Evolutionary conservation across 208 protist genomes (phyloP).

Genomic region (Leishmania mexicana): DNA sequence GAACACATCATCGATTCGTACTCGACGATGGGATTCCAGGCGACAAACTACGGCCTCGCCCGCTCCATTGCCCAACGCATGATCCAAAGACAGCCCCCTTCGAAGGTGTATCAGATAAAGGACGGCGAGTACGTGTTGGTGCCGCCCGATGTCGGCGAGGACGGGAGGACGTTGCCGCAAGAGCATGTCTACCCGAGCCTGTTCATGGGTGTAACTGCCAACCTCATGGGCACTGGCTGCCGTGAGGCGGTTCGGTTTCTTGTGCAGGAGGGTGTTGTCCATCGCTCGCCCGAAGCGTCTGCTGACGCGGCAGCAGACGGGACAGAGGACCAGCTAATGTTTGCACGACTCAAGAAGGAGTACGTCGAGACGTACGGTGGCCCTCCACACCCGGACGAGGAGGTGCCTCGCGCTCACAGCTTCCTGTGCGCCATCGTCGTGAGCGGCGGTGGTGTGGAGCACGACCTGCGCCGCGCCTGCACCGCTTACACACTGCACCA

Average conservation of each 20-base stretch:
- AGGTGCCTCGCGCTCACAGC: constrained; percentile 24
- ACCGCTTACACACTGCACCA: constrained; percentile 41
- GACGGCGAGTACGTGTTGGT: constrained; percentile 65
- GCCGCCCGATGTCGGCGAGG: constrained; percentile 20
- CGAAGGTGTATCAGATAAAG: constrained; percentile 45
- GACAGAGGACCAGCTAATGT: constrained; percentile 29
- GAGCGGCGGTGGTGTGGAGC: constrained; percentile 88
- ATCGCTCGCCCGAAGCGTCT: constrained; percentile 21
- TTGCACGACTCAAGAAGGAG: constrained; percentile 26
- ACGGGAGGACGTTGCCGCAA: constrained; percentile 8
- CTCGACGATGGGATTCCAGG: constrained; percentile 74
- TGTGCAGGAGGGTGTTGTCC: constrained; percentile 62
- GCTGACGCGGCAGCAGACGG: constrained; percentile 19
- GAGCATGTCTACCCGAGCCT: constrained; percentile 52
- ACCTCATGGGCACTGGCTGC: constrained; percentile 84
- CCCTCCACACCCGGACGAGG: constrained; percentile 22
- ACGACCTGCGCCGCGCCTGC: constrained; percentile 85
- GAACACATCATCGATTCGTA: constrained; percentile 39
- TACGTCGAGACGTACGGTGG: constrained; percentile 20
- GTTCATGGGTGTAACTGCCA: constrained; percentile 79
- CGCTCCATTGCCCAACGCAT: constrained; percentile 51
- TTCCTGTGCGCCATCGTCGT: constrained; percentile 73
- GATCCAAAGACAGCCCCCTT: constrained; percentile 58
- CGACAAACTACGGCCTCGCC: constrained; percentile 67
- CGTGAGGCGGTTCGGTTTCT: constrained; percentile 83